These are phyloP conservation scores for Tetrapisispora taiwanensis DNA, from an alignment of 805 yeast genomes.

Conservation along the genomic window DNA sequence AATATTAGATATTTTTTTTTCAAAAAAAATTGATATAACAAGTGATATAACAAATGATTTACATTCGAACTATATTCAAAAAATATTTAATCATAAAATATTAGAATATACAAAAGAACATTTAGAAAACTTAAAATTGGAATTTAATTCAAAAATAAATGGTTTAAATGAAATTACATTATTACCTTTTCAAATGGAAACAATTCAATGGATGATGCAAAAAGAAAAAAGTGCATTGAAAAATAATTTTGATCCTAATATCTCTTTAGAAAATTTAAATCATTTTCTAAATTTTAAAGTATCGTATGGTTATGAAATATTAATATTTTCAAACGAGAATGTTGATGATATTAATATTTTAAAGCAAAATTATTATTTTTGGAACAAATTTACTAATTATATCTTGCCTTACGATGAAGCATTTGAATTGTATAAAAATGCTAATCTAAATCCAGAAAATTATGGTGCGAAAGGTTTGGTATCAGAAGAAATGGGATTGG, in stretches of 20 bases:
- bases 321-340: constrained; percentile 1
- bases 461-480: constrained; percentile 45
- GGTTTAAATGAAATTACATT: constrained; percentile 13
- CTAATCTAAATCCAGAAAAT: not conserved
- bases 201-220: constrained; percentile 27
- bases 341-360: not conserved
- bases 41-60: not conserved
- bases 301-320: constrained; percentile 23
- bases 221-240: constrained; percentile 12
- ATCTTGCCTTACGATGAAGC: constrained; percentile 15
- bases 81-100: constrained; percentile 18
- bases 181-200: constrained; percentile 25
- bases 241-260: not conserved
- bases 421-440: constrained; percentile 7
- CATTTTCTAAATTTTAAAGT: constrained; percentile 17
- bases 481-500: constrained; percentile 96
- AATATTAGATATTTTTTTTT: constrained; percentile 17
- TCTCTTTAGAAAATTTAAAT: constrained; percentile 4
- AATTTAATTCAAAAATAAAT: constrained; percentile 4
- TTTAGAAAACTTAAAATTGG: constrained; percentile 3
- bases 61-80: constrained; percentile 16
- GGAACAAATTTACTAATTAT: constrained; percentile 29
- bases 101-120: constrained; percentile 14
- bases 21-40: constrained; percentile 1
- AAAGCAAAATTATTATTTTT: constrained; percentile 8